Evolutionary conservation across 169 alveolate genomes (phyloP), one percentile per base, ranked within the genome.

Genomic region (Blepharisma undulans): DNA sequence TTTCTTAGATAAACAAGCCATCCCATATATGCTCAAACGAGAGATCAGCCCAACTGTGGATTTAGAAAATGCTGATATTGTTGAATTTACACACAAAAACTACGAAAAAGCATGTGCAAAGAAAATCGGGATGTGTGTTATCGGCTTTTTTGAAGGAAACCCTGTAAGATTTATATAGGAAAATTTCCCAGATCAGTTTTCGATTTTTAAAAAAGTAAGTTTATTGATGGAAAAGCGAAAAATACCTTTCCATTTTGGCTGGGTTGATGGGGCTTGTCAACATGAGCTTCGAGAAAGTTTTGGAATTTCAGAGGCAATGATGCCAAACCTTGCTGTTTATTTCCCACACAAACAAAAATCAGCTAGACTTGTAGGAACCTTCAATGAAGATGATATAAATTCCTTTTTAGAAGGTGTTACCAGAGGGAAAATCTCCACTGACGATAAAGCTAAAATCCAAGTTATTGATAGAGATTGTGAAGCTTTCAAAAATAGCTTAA

Each of bases 121-220:
- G 34, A 60, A 61, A 30, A 21, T 6, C 8, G 84, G 84, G 72
- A 60, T 86, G 22, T 86, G 91, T 36, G 72, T 86, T 6, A 32
- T 86, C 5, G 91, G 91, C 72, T 33, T 86, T 86, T 86, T 86
- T 82, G 89, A 82, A 82, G 89, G 89, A 1, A 74, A 82, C 27
- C 32, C 48, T 22, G 60, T 78, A 29, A 21, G 29, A 27, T 27
- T 27, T 78, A 29, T 21, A 22, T 22, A 19, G 27, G 36, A 33
- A 82, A 32, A 79, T 14, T 1, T 18, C 19, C 48, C 89, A 33
- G 76, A 3, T 10, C 77, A 32, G 7, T 82, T 32, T 30, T 32
- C 29, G 7, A 30, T 72, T 0, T n/a, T 82, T 22, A 82, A 82
- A 82, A 82, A 10, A 21, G 89, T 59, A 5, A 82, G 60, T 21